Evolutionary conservation across 371 early-diverging fungal genomes (phyloP).

Genomic region (Lichtheimia corymbifera): DNA sequence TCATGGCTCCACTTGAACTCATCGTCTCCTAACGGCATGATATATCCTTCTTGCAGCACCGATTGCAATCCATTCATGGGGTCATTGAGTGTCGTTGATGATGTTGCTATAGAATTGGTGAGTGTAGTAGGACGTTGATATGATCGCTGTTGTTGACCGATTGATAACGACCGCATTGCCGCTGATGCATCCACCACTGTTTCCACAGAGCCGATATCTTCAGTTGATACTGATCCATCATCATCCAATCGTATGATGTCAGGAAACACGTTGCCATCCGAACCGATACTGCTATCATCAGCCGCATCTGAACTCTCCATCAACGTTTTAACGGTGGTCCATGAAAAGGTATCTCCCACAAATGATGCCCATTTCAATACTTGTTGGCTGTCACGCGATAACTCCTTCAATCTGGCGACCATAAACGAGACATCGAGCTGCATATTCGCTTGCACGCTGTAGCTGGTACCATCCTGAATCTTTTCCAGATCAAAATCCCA

Average conservation of each 20-base stretch:
- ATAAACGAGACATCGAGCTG: slow-evolving; percentile 37
- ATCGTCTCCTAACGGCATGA: slow-evolving; percentile 41
- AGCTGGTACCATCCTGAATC: slow-evolving; percentile 18
- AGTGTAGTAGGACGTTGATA: background rate
- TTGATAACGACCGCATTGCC: background rate
- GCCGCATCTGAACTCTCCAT: slow-evolving; percentile 40
- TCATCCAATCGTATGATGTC: background rate
- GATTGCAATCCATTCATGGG: slow-evolving; percentile 49
- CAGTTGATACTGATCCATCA: background rate
- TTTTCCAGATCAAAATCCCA: slow-evolving; percentile 43
- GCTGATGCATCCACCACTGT: no score
- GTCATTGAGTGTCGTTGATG: slow-evolving; percentile 9
- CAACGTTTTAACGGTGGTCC: slow-evolving; percentile 39
- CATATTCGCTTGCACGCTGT: background rate
- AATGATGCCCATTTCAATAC: slow-evolving; percentile 46
- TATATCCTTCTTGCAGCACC: slow-evolving; percentile 47
- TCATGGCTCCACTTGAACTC: slow-evolving; percentile 52
- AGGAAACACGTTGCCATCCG: background rate
- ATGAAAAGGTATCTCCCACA: slow-evolving; percentile 47
- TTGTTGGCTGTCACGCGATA: slow-evolving; percentile 37
- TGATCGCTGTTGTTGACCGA: background rate
- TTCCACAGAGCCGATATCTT: no score
- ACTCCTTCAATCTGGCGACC: slow-evolving; percentile 30
- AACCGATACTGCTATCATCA: background rate
- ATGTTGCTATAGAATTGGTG: background rate